Evolutionary conservation across 1,284 basidiomycete species (phyloP).

Genomic region (Moesziomyces antarcticus): DNA sequence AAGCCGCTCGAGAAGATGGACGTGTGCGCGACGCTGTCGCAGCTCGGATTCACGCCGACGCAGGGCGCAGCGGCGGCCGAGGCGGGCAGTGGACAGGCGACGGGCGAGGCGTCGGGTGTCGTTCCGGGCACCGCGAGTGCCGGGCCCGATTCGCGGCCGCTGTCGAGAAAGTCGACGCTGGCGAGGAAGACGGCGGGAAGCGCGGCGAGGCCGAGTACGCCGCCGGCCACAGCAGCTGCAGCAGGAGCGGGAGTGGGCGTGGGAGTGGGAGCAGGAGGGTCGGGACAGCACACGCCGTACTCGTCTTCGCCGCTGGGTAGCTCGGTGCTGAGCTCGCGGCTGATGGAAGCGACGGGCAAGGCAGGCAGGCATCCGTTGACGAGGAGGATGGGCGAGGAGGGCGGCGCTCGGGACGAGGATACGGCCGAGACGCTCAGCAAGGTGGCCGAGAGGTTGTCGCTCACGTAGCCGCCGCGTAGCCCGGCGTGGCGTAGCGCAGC

Average conservation of each 20-base stretch:
- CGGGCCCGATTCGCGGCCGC: constrained; percentile 27
- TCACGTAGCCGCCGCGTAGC: constrained; percentile 8
- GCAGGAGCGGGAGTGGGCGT: constrained; percentile 1
- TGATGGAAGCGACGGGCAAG: constrained; percentile 25
- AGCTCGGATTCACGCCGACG: constrained; percentile 51
- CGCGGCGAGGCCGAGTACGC: constrained; percentile 19
- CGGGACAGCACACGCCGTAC: constrained; percentile 37
- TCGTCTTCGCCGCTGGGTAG: constrained; percentile 43
- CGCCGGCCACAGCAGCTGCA: constrained; percentile 7
- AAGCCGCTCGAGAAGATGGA: constrained; percentile 61
- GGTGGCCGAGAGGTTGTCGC: constrained; percentile 35
- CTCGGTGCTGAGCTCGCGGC: constrained; percentile 32
- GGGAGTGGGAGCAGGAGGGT: constrained; percentile 3
- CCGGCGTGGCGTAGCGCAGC: too few relatives aligned
- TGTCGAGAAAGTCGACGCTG: constrained; percentile 43
- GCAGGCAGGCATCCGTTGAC: constrained; percentile 13
- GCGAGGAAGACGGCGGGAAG: constrained; percentile 23
- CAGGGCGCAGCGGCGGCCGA: constrained; percentile 19
- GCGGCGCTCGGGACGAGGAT: constrained; percentile 27
- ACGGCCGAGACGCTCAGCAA: constrained; percentile 43
- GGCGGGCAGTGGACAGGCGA: background rate
- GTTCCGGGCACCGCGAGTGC: constrained; percentile 29
- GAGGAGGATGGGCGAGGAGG: constrained; percentile 18
- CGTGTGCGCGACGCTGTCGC: constrained; percentile 47
- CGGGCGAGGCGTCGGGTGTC: constrained; percentile 10